Evolutionary conservation across 208 protist genomes (phyloP).

Genomic region (Acanthamoeba divionensis): DNA sequence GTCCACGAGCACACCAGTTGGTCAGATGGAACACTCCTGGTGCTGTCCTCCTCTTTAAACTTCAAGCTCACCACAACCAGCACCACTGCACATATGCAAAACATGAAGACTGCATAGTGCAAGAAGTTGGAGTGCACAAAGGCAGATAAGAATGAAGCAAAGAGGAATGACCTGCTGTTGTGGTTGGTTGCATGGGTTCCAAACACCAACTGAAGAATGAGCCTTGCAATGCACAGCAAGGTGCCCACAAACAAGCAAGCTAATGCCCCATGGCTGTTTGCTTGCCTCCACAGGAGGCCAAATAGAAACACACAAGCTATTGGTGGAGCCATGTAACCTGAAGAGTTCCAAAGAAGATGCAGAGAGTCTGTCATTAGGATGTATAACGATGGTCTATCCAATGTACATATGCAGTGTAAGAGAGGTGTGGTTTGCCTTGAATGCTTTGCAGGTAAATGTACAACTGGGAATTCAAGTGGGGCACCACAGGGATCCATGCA

Average conservation of each 20-base stretch:
- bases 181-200: not conserved
- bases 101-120: conserved; percentile 21
- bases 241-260: conserved; percentile 13
- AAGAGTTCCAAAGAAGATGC: too few species aligned
- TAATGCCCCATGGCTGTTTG: conserved; percentile 33
- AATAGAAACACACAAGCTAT: conserved; percentile 41
- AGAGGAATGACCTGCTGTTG: not conserved
- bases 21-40: too few species aligned
- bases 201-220: too few species aligned
- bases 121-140: conserved; percentile 49
- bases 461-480: conserved; percentile 38
- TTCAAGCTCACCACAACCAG: not conserved
- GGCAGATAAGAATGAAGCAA: not conserved
- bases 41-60: too few species aligned
- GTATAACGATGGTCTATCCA: too few species aligned
- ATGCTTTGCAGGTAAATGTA: conserved; percentile 56
- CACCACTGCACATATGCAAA: not conserved
- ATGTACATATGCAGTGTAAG: too few species aligned
- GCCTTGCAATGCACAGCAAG: not conserved
- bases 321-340: conserved; percentile 37
- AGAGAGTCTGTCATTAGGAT: too few species aligned
- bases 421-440: too few species aligned
- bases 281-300: conserved; percentile 10
- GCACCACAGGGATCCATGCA: conserved; percentile 23
- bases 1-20: too few species aligned